Evolutionary conservation across 1,284 basidiomycete species (phyloP), one percentile per base, ranked within the genome.

Genomic region (Tylopilus sp.): DNA sequence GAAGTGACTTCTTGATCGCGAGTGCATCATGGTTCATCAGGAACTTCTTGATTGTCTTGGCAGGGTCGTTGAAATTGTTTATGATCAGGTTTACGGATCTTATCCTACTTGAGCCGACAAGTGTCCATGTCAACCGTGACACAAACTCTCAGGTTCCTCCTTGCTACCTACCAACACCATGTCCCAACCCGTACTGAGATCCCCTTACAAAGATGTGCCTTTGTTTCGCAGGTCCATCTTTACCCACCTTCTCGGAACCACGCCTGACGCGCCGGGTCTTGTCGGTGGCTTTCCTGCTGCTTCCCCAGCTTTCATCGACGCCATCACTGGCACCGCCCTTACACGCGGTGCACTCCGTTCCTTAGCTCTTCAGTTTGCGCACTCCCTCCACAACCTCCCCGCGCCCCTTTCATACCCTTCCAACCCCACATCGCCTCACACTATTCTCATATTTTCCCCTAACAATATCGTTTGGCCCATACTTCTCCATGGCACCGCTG

Each of bases 381-480:
- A 91, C 15, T 80, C 84, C 4, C 80, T 93, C 47, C 79, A 78
- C 0, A 68, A 72, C 53, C 79, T 79, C 38, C 74, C 71, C 44
- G 70, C 79, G 6, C 69, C 71, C 41, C 69, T 72, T 49, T 26
- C 66, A 60, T 57, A 61, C 57, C 69, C 62, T 77, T 60, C 75
- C 81, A 13, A 84, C 85, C 2, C 83, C 86, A 55, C 16, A n/a
- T 26, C 39, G 18, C 57, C 62, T 3, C 64, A 58, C 8, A 86
- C 83, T 0, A 67, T 87, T 15, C 77, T 91, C 62, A 76, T 91
- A 3, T 90, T 84, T 72, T 87, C 88, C 2, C 87, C 83, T 8
- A 94, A 94, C 75, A 86, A 82, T 22, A 70, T 94, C 44, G 81
- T 83, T 32, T 94, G 89, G 85, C 89, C 91, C 0, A 80, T 91